Conservation (phyloP, 257 asterid species). For the Eustoma russellianum region DNA sequence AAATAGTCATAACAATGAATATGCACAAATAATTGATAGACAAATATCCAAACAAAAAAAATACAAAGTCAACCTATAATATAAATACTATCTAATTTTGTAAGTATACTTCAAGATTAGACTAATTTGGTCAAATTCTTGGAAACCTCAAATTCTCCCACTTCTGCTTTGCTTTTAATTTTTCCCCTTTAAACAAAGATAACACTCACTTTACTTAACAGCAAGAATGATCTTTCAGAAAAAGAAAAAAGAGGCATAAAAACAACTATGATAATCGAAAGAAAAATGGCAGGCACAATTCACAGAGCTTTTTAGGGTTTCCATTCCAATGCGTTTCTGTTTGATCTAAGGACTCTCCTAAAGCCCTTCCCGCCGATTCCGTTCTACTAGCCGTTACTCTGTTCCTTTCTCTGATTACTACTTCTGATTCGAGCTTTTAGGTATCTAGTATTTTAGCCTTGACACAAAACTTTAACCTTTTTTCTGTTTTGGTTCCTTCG, state of each 20-base stretch:
- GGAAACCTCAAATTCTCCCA: too few species aligned
- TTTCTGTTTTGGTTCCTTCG: not conserved
- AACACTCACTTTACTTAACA: too few species aligned
- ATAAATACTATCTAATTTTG: too few species aligned
- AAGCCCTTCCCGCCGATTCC: conserved; percentile 32
- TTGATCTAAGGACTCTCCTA: conserved; percentile 18
- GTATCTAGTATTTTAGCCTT: not conserved
- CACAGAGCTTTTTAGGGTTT: conserved; percentile 18
- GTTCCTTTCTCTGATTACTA: not conserved
- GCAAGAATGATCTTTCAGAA: too few species aligned
- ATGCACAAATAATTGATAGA: too few species aligned
- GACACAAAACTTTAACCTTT: conserved; percentile 23
- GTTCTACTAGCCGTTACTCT: conserved; percentile 4
- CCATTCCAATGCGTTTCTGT: conserved; percentile 17
- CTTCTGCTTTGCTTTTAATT: too few species aligned
- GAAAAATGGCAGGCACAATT: not conserved
- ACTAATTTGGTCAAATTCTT: too few species aligned
- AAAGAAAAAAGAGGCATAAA: not conserved
- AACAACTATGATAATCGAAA: not conserved
- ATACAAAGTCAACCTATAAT: too few species aligned
- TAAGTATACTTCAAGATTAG: too few species aligned
- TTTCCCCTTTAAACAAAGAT: too few species aligned
- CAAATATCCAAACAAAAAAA: too few species aligned
- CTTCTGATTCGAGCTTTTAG: not conserved
- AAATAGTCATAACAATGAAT: too few species aligned